A percentile compares a stretch with the other conserved stretches of the same genome.
Evolutionary conservation across 345 rosid species (phyloP).

Genomic region (Barbarea vulgaris): DNA sequence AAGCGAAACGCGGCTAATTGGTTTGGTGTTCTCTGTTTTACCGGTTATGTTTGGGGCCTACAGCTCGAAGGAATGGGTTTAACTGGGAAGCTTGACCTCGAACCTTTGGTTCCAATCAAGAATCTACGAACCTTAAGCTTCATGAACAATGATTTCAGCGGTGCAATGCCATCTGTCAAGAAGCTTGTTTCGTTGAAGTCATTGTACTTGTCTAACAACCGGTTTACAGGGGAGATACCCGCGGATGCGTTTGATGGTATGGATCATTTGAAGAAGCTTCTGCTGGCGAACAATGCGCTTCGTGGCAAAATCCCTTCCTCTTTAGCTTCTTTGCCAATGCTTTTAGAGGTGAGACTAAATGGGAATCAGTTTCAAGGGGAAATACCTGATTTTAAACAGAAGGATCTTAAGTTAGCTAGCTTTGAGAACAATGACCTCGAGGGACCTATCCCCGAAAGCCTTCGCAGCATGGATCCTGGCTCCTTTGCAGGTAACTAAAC

Average conservation of each 20-base stretch:
- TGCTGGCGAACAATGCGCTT: constrained; percentile 60
- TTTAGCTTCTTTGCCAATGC: constrained; percentile 52
- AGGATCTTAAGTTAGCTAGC: constrained; percentile 45
- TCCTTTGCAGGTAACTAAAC: constrained; percentile 58
- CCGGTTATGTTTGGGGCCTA: constrained; percentile 56
- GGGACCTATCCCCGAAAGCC: constrained; percentile 67
- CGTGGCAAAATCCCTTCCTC: constrained; percentile 62
- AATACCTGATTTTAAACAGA: constrained; percentile 56
- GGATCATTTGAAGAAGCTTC: constrained; percentile 58
- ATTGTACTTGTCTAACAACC: constrained; percentile 65
- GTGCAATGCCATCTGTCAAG: constrained; percentile 57
- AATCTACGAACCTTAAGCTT: constrained; percentile 62
- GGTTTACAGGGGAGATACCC: constrained; percentile 56
- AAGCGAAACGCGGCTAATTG: constrained; percentile 45
- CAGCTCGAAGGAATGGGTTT: constrained; percentile 63
- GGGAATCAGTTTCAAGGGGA: constrained; percentile 61
- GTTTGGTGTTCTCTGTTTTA: constrained; percentile 62
- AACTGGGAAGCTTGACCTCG: constrained; percentile 50
- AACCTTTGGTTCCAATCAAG: constrained; percentile 45
- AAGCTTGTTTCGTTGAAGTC: constrained; percentile 53
- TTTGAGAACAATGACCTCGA: constrained; percentile 66
- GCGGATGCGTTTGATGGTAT: constrained; percentile 60
- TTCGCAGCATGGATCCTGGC: constrained; percentile 45
- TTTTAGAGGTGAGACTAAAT: constrained; percentile 62
- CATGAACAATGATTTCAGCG: constrained; percentile 65